Base-by-base conservation (phyloP, 2,329 filamentous ascomycete species). In the Didymella pinodella region DNA sequence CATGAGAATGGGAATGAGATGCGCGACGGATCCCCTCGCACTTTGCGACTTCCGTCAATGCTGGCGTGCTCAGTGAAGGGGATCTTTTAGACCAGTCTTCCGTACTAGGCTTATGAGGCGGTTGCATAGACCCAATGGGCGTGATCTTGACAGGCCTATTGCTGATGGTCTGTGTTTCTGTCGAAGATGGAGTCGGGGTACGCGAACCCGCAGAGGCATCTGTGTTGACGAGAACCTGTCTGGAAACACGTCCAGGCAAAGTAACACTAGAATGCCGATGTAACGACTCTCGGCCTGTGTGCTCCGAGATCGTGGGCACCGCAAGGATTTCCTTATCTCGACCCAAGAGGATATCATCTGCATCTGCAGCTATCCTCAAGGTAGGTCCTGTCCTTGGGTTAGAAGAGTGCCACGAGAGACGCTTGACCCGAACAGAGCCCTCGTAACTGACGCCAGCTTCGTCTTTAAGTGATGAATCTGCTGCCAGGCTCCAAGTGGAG, bases 91-190 rank as follows among this genome's bases (percentile, higher is more conserved):
- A 57, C 1, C 43, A 12, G 20, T 12, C n/a, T 1, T 45, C 64
- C n/a, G 31, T 36, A 22, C 59, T 64, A 2, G 25, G 2, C 20
- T 63, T 59, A 18, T 65, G 62, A 32, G 68, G 48, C n/a, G 65
- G 63, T 36, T 65, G 63, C 68, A 70, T 71, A 0, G 65, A 64
- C 8, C 69, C 59, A 41, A 72, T 70, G 16, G 69, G 69, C 8
- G 47, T 59, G 43, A 67, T 56, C 43, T 59, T 64, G 1, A 61
- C 26, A 16, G 46, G 16, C 16, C 49, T 38, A 7, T 26, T 52
- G 7, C 38, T 46, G 22, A 45, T 57, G 0, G 22, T 46, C 28
- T 46, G 50, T 1, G 25, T 36, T 10, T 57, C 55, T 26, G 38
- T 28, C 11, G 55, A 57, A 7, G 49, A 55, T 12, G 63, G 46